Evolutionary conservation across 1,139 yeast species (phyloP).

Genomic region (Saccharomyces hybrid): DNA sequence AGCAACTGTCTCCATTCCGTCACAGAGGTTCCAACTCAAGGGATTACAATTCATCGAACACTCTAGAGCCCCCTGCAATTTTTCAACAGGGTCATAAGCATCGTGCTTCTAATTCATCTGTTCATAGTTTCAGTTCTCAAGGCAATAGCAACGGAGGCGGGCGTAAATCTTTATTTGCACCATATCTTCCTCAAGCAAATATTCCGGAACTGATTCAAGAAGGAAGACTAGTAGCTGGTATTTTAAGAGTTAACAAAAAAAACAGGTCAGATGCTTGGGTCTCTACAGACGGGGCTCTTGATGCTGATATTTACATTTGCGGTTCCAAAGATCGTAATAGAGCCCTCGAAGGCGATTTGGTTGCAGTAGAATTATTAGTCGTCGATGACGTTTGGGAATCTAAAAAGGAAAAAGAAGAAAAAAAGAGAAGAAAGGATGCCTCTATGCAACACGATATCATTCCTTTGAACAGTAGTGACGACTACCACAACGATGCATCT

Average conservation of each 20-base stretch:
- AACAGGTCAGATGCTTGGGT: constrained; percentile 97
- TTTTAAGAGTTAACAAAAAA: constrained; percentile 86
- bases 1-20: constrained; percentile 26
- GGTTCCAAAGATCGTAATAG: constrained; percentile 98
- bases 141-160: constrained; percentile 31
- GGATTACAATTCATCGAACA: constrained; percentile 22
- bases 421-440: constrained; percentile 81
- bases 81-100: constrained; percentile 79
- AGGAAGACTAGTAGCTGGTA: constrained; percentile 88
- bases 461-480: constrained; percentile 44
- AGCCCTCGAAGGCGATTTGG: constrained; percentile 93
- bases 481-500: constrained; percentile 65
- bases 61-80: constrained; percentile 45
- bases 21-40: constrained; percentile 31
- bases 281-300: constrained; percentile 88
- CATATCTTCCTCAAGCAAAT: constrained; percentile 88
- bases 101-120: constrained; percentile 53
- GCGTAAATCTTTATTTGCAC: constrained; percentile 88
- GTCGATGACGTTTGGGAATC: constrained; percentile 98
- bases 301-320: constrained; percentile 94
- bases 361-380: constrained; percentile 85
- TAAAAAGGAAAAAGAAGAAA: constrained; percentile 93
- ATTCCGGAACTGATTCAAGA: constrained; percentile 83
- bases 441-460: constrained; percentile 30
- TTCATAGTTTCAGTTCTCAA: constrained; percentile 35